Percentiles rank a stretch among this genome's conserved stretches.
Conservation (phyloP, 768 basidiomycete species). For the Kwoniella sp. region DNA sequence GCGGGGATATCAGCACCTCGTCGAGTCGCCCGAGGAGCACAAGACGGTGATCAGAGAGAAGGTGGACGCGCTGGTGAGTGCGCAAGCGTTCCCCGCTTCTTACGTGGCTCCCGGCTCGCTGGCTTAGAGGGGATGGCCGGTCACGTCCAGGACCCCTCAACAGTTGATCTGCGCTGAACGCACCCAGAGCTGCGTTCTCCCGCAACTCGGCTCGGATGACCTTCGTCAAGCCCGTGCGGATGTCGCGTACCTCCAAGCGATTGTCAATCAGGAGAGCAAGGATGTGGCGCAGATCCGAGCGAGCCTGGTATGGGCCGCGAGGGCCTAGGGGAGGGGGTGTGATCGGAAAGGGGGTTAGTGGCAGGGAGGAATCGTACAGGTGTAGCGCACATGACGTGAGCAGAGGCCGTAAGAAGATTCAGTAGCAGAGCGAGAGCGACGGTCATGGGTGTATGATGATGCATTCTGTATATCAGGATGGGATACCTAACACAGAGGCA, state of each 20-base stretch:
- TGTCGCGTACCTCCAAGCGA: conserved; percentile 19
- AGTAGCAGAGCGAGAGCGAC: neutral
- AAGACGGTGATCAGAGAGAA: conserved; percentile 10
- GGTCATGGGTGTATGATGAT: neutral
- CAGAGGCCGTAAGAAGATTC: neutral
- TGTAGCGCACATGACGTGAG: neutral
- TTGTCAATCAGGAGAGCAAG: conserved; percentile 12
- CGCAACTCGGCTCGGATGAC: conserved; percentile 12
- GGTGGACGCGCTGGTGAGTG: conserved; percentile 21
- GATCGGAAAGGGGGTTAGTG: no score
- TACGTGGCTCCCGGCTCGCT: no score
- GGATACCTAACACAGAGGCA: no score
- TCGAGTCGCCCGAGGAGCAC: conserved; percentile 7
- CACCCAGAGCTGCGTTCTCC: no score
- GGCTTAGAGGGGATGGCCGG: no score
- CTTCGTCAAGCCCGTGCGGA: conserved; percentile 25
- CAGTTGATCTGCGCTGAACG: no score
- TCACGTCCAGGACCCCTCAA: no score
- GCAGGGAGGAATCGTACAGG: no score
- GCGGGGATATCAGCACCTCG: conserved; percentile 14
- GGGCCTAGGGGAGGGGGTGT: neutral
- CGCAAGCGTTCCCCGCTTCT: no score
- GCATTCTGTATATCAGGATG: neutral
- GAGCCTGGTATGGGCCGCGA: conserved; percentile 7
- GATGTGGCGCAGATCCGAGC: conserved; percentile 15